Percentiles rank a stretch among this genome's conserved stretches.
Conservation (phyloP, 805 yeast genomes). For the Myxozyma neotropica region DNA sequence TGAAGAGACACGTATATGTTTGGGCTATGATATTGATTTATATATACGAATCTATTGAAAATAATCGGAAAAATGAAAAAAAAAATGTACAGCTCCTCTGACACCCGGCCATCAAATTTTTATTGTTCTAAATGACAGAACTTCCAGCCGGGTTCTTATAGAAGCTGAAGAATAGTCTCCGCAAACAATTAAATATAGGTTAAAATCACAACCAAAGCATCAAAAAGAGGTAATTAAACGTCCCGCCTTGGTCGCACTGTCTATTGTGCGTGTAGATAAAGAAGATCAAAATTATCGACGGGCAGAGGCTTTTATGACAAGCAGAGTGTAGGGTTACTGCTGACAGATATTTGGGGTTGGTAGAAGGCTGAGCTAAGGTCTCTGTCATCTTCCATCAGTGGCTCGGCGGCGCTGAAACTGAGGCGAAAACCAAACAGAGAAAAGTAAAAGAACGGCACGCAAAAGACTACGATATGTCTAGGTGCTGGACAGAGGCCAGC, state of each 20-base stretch:
- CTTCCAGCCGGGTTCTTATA: conserved; percentile 36
- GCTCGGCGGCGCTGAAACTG: no score
- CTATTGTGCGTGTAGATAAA: conserved; percentile 26
- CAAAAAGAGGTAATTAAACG: conserved; percentile 11
- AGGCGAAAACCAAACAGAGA: neutral
- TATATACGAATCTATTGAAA: neutral
- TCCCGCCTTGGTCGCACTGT: conserved; percentile 25
- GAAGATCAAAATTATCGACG: neutral
- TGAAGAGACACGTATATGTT: neutral
- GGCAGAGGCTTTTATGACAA: neutral
- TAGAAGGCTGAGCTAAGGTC: no score
- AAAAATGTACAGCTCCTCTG: conserved; percentile 34
- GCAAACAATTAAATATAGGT: conserved; percentile 6
- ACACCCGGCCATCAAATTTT: conserved; percentile 35
- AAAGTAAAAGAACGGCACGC: neutral
- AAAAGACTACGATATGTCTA: no score
- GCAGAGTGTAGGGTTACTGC: neutral
- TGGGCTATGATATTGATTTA: neutral
- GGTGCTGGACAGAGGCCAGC: no score
- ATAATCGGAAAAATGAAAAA: neutral
- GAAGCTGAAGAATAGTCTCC: conserved; percentile 14
- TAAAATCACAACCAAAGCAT: conserved; percentile 7
- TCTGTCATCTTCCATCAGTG: no score
- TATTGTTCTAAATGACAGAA: neutral
- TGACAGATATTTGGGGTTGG: no score